A percentile compares a stretch with the other conserved stretches of the same genome.
These are phyloP conservation scores for Solanum appendiculatum DNA, from an alignment of 257 asterid species.

Conservation along the genomic window DNA sequence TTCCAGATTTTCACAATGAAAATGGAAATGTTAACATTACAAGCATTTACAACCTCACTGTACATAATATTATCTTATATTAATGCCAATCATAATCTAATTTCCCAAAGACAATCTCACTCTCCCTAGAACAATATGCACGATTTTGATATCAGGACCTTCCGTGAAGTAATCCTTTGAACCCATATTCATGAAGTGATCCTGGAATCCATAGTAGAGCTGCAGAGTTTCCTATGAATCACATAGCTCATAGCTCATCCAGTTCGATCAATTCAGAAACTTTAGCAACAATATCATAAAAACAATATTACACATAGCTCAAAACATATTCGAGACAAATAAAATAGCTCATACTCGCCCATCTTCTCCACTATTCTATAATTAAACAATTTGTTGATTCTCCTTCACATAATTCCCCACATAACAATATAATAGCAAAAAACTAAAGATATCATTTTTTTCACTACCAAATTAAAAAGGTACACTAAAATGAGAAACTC, in stretches of 20 bases:
- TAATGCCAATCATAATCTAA: not conserved
- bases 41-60: not conserved
- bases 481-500: slow-evolving; percentile 5
- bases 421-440: not conserved
- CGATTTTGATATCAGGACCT: not conserved
- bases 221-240: not conserved
- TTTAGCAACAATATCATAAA: not conserved
- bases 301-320: not conserved
- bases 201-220: not conserved
- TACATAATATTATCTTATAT: not conserved
- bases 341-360: not conserved
- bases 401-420: not conserved
- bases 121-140: not conserved
- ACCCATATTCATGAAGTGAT: not conserved
- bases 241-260: not conserved
- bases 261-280: not conserved
- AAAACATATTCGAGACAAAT: not conserved
- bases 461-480: not conserved
- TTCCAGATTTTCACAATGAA: not conserved
- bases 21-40: not conserved
- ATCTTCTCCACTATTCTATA: not conserved
- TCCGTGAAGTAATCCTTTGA: not conserved
- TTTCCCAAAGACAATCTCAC: not conserved
- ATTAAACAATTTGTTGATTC: not conserved
- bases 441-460: not conserved